Evolutionary conservation across 805 yeast species (phyloP), one percentile per base, ranked within the genome.

Genomic region (Barnettozyma californica): DNA sequence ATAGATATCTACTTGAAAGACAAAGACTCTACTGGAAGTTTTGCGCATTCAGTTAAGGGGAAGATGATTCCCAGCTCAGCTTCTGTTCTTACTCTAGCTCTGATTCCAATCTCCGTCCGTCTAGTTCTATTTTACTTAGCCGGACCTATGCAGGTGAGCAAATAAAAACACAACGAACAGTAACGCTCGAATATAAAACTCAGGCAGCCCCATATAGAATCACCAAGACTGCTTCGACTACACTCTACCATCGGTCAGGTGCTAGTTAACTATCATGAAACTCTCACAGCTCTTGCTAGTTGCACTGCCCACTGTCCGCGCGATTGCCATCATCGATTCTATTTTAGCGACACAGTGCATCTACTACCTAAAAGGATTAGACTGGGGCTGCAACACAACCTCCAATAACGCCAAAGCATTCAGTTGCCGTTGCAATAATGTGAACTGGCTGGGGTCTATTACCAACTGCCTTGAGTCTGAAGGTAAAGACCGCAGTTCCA

Each of bases 361-460:
- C 14, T 71, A 71, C 53, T 70, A 71, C 48, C 59, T 69, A 53
- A 57, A 61, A 41, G 59, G 58, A 27, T 65, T 63, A 43, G 70
- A 73, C 46, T 74, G 77, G 77, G 75, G 74, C 1, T 74, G 79
- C 52, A 53, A 58, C 26, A 49, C 69, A 9, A 63, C 65, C 8
- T 59, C 66, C 1, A 66, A 66, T 45, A 64, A 64, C 27, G 67
- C 63, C 54, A 56, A 52, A 4, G 60, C 66, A 2, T 73, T 67
- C 50, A 55, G 49, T 3, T 75, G 79, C 45, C 68, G 72, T 18
- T 75, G 79, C 54, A 53, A 55, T 4, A 73, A 73, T 53, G 49
- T 62, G 20, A 66, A 71, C 37, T 75, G 77, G 77, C 48, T 74
- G 20, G 76, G 76, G 2, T 65, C 76, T 0, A 65, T 74, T 1